Evolutionary conservation across 1,284 basidiomycete genomes (phyloP).

Genomic region (Papiliotrema flavescens): DNA sequence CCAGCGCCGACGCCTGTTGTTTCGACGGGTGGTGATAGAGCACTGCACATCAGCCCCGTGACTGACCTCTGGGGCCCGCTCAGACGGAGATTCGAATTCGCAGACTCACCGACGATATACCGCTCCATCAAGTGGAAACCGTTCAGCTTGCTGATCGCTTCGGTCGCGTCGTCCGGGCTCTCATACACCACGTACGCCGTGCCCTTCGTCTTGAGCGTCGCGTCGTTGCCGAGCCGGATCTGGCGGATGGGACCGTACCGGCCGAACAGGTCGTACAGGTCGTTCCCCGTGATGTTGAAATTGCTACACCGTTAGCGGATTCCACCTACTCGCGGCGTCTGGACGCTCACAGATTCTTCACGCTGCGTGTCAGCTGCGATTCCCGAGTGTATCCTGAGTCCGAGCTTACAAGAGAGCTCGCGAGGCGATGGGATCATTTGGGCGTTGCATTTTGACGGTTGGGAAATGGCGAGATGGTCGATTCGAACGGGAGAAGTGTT

Average conservation of each 20-base stretch:
- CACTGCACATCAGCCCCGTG: constrained; percentile 53
- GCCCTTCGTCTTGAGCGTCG: constrained; percentile 76
- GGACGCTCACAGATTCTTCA: constrained; percentile 5
- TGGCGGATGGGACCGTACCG: constrained; percentile 96
- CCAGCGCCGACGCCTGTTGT: constrained; percentile 77
- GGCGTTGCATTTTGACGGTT: constrained; percentile 27
- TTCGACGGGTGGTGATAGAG: constrained; percentile 96
- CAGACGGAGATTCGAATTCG: neutral
- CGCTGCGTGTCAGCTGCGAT: neutral
- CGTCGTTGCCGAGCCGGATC: constrained; percentile 85
- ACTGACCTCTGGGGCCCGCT: too few relatives aligned
- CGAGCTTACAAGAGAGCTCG: constrained; percentile 43
- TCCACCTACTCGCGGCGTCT: constrained; percentile 39
- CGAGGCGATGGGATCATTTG: constrained; percentile 38
- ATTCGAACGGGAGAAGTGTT: too few relatives aligned
- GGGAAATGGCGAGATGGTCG: too few relatives aligned
- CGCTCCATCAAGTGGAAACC: constrained; percentile 98
- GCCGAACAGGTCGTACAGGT: constrained; percentile 95
- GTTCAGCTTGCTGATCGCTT: constrained; percentile 92
- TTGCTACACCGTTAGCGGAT: constrained; percentile 53
- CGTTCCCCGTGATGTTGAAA: constrained; percentile 85
- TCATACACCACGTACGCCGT: constrained; percentile 81
- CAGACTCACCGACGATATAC: constrained; percentile 73
- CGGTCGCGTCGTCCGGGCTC: constrained; percentile 69
- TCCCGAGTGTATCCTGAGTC: too few relatives aligned